Conservation (phyloP, 495 filamentous ascomycete genomes). For the Hypoxylon subgilvum region DNA sequence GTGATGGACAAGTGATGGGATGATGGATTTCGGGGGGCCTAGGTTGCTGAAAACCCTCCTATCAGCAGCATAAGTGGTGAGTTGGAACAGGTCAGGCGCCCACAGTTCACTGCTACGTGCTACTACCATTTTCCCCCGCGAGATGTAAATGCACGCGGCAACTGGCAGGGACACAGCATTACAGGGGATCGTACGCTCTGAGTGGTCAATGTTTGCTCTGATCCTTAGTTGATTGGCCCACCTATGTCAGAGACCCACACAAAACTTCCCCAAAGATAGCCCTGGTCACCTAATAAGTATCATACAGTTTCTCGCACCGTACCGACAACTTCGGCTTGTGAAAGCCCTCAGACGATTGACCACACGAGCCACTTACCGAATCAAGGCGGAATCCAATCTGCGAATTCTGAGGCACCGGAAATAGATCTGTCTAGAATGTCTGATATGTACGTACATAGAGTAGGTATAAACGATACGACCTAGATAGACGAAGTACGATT, state of each 20-base stretch:
- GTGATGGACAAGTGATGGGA: neutral
- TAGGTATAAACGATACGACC: neutral
- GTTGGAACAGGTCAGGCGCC: constrained; percentile 31
- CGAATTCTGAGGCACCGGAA: neutral
- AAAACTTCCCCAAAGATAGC: constrained; percentile 27
- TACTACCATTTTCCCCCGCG: constrained; percentile 18
- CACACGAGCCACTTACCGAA: constrained; percentile 29
- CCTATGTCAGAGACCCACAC: constrained; percentile 11
- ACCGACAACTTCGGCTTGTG: constrained; percentile 25
- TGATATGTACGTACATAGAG: neutral
- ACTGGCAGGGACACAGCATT: constrained; percentile 22
- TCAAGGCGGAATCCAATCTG: constrained; percentile 6
- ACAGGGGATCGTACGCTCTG: constrained; percentile 18
- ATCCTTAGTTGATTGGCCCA: constrained; percentile 9
- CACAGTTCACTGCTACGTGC: constrained; percentile 2
- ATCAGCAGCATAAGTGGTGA: constrained; percentile 20
- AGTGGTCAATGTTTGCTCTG: constrained; percentile 21
- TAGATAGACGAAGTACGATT: too few species aligned
- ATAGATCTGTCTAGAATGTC: neutral
- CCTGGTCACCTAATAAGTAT: neutral
- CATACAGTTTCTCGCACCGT: constrained; percentile 24
- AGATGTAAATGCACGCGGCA: constrained; percentile 22
- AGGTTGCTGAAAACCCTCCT: constrained; percentile 33
- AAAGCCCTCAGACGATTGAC: constrained; percentile 19
- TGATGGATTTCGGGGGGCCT: constrained; percentile 1